Evolutionary conservation across 192 early-diverging fungal species (phyloP), one percentile per base, ranked within the genome.

Genomic region (Funneliformis mosseae): DNA sequence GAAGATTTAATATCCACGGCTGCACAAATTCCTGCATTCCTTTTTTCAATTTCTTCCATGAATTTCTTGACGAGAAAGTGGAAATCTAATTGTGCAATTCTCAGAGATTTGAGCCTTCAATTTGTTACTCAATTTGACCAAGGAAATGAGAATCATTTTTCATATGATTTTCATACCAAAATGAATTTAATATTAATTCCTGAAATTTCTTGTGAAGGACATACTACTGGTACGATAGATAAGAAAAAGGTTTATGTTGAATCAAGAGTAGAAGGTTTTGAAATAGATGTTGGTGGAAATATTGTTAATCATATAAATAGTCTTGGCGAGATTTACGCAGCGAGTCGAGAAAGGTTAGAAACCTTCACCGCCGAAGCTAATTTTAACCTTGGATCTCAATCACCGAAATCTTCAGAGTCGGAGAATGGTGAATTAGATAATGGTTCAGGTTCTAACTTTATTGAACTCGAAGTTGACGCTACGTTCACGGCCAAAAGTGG

Each of bases 111-210:
- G 4, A 85, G 86, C 68, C 67, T 93, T 18, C 93, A 94, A 76
- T 96, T 95, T 80, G 92, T 95, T 12, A 81, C 86, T 5, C 74
- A 81, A 14, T 92, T 92, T 78, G 90, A 92, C 77, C 88, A 89
- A 75, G 84, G 83, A 76, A 90, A 90, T 14, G 88, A 90, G 41
- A 83, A 89, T 7, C 89, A 89, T 74, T 92, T 91, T 81, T 76
- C 86, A 27, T 87, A 89, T 0, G 38, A 81, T 21, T 85, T 83
- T 18, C 90, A 91, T 80, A 73, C 85, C 14, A 87, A 84, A 45
- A 88, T 88, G 86, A 91, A 92, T 61, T 83, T 84, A 38, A 74
- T 92, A 71, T 70, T 71, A 33, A 77, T 90, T 76, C 91, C 91
- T 0, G 82, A 81, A n/a, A 89, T 92, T 38, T 83, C 83, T 6